Conservation (phyloP, 208 protist genomes). For the Kentomonas sorsogonicus region DNA sequence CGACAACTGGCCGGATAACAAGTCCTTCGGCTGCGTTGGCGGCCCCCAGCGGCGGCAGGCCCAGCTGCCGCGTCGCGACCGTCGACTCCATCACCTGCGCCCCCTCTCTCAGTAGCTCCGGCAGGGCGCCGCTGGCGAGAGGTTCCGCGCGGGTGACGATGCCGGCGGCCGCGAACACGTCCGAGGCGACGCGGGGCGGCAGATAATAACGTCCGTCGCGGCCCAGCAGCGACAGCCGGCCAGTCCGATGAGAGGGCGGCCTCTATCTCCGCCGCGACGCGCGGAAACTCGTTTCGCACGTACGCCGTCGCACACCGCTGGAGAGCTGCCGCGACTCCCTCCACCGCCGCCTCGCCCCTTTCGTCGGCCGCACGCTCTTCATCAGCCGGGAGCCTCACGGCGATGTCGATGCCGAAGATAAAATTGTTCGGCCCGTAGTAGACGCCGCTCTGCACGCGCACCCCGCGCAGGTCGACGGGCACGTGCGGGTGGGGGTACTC, state of each 20-base stretch:
- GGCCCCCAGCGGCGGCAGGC: slow-evolving; percentile 4
- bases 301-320: no score
- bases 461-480: slow-evolving; percentile 16
- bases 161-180: slow-evolving; percentile 7
- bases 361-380: no score
- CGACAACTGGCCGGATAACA: no score
- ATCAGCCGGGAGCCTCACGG: no score
- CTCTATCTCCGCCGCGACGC: no score
- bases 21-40: no score
- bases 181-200: slow-evolving; percentile 8
- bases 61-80: slow-evolving; percentile 13
- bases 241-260: no score
- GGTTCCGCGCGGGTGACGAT: slow-evolving; percentile 10
- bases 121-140: slow-evolving; percentile 11
- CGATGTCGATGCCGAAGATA: slow-evolving; percentile 32
- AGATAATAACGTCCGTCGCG: slow-evolving; percentile 19
- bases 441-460: slow-evolving; percentile 25
- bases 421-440: slow-evolving; percentile 25
- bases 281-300: no score
- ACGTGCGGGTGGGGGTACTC: slow-evolving; percentile 24
- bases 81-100: no score
- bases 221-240: slow-evolving; percentile 5
- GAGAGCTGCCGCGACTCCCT: no score
- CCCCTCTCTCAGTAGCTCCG: no score
- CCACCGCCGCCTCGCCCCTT: no score